Base-by-base conservation (phyloP, 495 filamentous ascomycete genomes). In the Tuber borchii region DNA sequence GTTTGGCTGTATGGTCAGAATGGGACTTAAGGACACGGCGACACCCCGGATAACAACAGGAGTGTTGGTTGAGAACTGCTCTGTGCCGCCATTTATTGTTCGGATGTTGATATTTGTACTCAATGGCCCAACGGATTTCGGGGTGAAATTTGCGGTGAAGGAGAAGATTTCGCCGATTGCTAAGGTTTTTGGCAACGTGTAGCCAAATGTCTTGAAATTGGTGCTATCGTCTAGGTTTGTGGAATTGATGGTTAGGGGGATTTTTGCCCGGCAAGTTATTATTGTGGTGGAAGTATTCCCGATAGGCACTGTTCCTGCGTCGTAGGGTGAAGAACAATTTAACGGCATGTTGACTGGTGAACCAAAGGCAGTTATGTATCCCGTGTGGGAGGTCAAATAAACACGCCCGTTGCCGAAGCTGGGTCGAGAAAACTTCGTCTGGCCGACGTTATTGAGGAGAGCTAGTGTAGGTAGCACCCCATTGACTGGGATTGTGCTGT, bases 401-500 rank as follows among this genome's bases (percentile, higher is more conserved):
- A 82, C 77, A 9, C 79, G 76, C 9, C 85, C 85, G 72, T 86
- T 79, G 10, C 85, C 85, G 37, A 86, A 86, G 1, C 80, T 83
- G 37, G 85, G 85, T 31, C 85, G 77, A 1, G 82, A 84, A 75
- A 86, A 85, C 45, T 86, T 85, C 20, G 81, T 83, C 20, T 84
- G 81, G 2, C 82, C 84, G 16, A 77, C 72, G 61, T 85, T 80
- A 56, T 83, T 84, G 75, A 86, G 84, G 7, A 80, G 71, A 1
- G 82, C 83, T n/a, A 85, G 78, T 10, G 82, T 78, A 8, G 80
- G 84, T 43, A 87, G 73, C 6, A 81, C 71, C 0, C 85, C 84
- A 44, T 84, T 77, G 17, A 80, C 80, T 0, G 86, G 86, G 42
- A 86, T 79, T 20, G 85, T 84, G 17, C 86, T 85, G 76, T 87